phyloP scores from a whole-genome alignment of 306 rosid genomes.

The Crotalaria pallida region DNA sequence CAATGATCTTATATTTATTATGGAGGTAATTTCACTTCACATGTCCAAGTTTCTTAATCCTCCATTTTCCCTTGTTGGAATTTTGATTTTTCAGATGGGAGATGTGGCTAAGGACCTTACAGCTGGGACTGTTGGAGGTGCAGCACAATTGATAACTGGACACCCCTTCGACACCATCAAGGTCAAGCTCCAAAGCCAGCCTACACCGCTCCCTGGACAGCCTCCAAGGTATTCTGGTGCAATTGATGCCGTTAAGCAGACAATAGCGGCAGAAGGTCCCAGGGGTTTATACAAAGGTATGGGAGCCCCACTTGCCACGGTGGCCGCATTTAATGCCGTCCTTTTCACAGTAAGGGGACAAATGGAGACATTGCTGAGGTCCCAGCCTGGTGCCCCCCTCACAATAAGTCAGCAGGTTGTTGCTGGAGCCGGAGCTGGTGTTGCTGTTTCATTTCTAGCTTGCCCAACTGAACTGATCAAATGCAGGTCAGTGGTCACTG shows the following conservation, averaged over 20 bases:
- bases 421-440: conserved; percentile 91
- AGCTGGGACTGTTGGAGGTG: conserved; percentile 91
- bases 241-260: conserved; percentile 90
- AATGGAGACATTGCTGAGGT: conserved; percentile 67
- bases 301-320: conserved; percentile 99
- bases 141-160: conserved; percentile 79
- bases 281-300: conserved; percentile 94
- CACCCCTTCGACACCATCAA: conserved; percentile 98
- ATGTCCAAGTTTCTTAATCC: background rate
- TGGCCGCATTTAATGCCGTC: conserved; percentile 93
- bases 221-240: conserved; percentile 75
- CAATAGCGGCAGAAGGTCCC: conserved; percentile 86
- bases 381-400: conserved; percentile 70
- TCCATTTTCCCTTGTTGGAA: background rate
- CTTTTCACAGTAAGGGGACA: conserved; percentile 88
- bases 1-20: background rate
- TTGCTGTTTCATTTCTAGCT: conserved; percentile 89
- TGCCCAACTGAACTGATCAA: conserved; percentile 94
- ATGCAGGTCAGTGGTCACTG: conserved; percentile 79
- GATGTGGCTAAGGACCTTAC: conserved; percentile 89
- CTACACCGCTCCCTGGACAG: conserved; percentile 80
- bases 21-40: background rate
- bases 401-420: conserved; percentile 67
- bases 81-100: conserved; percentile 58
- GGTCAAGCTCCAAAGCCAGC: conserved; percentile 99